Percentiles rank a stretch among this genome's conserved stretches.
These are phyloP conservation scores for Aspergillus avenaceus DNA, from an alignment of 495 filamentous ascomycete genomes.

Conservation along the genomic window DNA sequence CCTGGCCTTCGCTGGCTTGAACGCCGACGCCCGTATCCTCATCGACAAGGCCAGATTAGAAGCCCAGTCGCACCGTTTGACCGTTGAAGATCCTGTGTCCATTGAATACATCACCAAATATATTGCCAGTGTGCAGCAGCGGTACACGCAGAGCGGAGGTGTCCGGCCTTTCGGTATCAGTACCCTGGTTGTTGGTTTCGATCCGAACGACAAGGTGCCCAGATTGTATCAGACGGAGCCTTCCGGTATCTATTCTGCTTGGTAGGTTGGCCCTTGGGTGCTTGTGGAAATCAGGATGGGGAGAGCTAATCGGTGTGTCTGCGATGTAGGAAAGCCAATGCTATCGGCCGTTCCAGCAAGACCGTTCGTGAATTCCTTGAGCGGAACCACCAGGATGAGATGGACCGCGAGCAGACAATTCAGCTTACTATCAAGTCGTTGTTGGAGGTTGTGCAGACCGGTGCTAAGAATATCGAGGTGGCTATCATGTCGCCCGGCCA, in stretches of 20 bases:
- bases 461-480: conserved; percentile 99
- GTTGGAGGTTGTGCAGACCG: conserved; percentile 96
- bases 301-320: conserved; percentile 7
- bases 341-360: conserved; percentile 96
- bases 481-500: conserved; percentile 97
- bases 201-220: conserved; percentile 80
- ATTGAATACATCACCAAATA: conserved; percentile 99
- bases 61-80: conserved; percentile 94
- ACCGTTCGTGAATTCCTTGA: conserved; percentile 97
- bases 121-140: conserved; percentile 93
- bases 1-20: conserved; percentile 93
- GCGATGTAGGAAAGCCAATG: conserved; percentile 90
- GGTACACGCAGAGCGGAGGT: conserved; percentile 97
- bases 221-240: conserved; percentile 97
- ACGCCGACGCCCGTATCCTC: conserved; percentile 94
- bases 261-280: conserved; percentile 50
- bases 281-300: background rate
- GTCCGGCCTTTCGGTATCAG: conserved; percentile 97
- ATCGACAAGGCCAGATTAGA: conserved; percentile 97
- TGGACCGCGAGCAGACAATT: conserved; percentile 95
- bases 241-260: conserved; percentile 96
- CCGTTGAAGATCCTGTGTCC: conserved; percentile 94
- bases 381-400: conserved; percentile 93
- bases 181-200: conserved; percentile 95
- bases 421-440: conserved; percentile 96